A percentile compares a stretch with the other conserved stretches of the same genome.
phyloP scores from a whole-genome alignment of 148 eudicot genomes.

The Chenopodium berlandieri region DNA sequence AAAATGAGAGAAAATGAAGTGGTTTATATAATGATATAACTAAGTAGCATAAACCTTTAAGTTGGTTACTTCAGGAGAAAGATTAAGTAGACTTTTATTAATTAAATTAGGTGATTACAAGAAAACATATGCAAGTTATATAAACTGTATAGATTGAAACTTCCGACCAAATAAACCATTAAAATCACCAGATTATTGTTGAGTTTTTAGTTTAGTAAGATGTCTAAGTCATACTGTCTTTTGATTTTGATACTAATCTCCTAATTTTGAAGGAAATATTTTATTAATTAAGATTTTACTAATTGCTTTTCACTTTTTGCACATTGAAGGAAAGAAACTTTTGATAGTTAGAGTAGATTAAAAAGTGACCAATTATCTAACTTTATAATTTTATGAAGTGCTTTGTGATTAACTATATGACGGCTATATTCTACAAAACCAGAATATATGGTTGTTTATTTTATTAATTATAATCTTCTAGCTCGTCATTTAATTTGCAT shows the following conservation, averaged over 20 bases:
- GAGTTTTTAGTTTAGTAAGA: constrained; percentile 17
- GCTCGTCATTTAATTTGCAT: too few species aligned
- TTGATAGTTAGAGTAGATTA: background rate
- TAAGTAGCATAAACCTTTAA: background rate
- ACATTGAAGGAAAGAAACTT: background rate
- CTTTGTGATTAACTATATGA: too few species aligned
- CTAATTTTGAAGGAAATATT: background rate
- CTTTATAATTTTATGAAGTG: background rate
- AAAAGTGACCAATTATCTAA: background rate
- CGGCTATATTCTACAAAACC: too few species aligned
- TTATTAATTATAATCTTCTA: too few species aligned
- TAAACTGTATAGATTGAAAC: background rate
- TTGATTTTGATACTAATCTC: background rate
- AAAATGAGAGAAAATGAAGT: background rate
- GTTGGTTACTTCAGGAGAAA: background rate
- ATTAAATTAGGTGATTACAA: background rate
- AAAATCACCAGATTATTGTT: constrained; percentile 22
- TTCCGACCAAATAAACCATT: background rate
- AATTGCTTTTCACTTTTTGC: background rate
- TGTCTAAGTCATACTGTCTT: constrained; percentile 16
- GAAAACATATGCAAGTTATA: background rate
- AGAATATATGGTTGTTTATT: too few species aligned
- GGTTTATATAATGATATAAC: background rate
- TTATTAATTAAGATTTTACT: background rate
- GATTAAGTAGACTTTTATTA: background rate